phyloP scores from a whole-genome alignment of 2,329 filamentous ascomycete genomes.

The Verticillium dahliae region DNA sequence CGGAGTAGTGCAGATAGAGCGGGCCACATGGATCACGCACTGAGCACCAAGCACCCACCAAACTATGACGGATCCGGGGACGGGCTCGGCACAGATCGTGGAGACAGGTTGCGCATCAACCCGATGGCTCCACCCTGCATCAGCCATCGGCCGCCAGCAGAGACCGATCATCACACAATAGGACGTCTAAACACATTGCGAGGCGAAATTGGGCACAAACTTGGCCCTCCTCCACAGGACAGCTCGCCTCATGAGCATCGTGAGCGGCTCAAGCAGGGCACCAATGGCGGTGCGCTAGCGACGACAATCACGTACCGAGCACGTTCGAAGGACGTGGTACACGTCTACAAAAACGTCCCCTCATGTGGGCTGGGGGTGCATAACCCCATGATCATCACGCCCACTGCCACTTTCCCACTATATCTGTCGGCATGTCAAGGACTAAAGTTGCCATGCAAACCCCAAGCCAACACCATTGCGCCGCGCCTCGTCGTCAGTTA shows the following conservation, averaged over 20 bases:
- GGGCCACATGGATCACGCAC: not conserved
- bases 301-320: not conserved
- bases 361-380: not conserved
- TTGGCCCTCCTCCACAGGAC: too few relatives aligned
- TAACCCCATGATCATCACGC: not conserved
- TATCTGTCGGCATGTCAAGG: not conserved
- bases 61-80: not conserved
- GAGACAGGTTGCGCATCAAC: not conserved
- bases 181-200: not conserved
- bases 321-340: not conserved
- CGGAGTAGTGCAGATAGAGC: not conserved
- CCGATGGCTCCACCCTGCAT: not conserved
- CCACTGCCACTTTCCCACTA: too few relatives aligned
- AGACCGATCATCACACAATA: not conserved
- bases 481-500: not conserved
- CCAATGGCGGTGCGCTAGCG: too few relatives aligned
- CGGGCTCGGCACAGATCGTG: not conserved
- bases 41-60: not conserved
- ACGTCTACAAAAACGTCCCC: not conserved
- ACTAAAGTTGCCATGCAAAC: not conserved
- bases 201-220: not conserved
- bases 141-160: not conserved
- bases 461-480: not conserved
- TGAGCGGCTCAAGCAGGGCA: too few relatives aligned
- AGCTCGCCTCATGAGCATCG: too few relatives aligned